Percentiles rank a stretch among this genome's conserved stretches.
These are phyloP conservation scores for Xylaria venustula DNA, from an alignment of 495 filamentous ascomycete species.

Conservation along the genomic window DNA sequence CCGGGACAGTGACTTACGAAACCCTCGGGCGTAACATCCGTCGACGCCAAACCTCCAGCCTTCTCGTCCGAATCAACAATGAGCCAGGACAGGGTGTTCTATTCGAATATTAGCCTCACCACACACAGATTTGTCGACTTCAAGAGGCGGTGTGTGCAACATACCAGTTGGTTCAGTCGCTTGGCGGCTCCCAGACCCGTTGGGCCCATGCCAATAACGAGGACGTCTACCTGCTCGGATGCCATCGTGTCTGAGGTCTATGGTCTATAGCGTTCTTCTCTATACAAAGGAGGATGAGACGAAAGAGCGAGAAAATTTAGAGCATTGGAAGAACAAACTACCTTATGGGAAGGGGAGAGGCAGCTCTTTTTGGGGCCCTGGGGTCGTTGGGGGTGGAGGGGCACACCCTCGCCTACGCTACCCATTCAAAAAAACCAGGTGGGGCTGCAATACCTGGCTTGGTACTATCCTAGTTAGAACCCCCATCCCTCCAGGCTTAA, in stretches of 20 bases:
- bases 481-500: not conserved
- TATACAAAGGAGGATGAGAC: not conserved
- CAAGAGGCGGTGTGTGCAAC: conserved; percentile 34
- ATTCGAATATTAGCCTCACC: conserved; percentile 26
- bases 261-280: not conserved
- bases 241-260: conserved; percentile 20
- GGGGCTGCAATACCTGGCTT: conserved; percentile 6
- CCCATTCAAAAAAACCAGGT: conserved; percentile 1
- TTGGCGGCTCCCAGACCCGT: conserved; percentile 97
- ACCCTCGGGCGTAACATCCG: conserved; percentile 91
- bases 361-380: conserved; percentile 9
- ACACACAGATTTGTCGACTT: conserved; percentile 3
- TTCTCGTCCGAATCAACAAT: conserved; percentile 92
- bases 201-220: conserved; percentile 97
- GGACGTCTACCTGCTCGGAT: conserved; percentile 70
- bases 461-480: not conserved
- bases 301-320: conserved; percentile 1
- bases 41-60: conserved; percentile 94
- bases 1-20: conserved; percentile 70
- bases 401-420: not conserved
- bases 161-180: conserved; percentile 91
- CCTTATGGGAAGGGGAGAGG: conserved; percentile 11
- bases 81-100: conserved; percentile 93
- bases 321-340: conserved; percentile 1
- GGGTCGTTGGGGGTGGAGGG: not conserved